Conservation (phyloP, 176 grass and related monocot species). For the Lolium perenne region DNA sequence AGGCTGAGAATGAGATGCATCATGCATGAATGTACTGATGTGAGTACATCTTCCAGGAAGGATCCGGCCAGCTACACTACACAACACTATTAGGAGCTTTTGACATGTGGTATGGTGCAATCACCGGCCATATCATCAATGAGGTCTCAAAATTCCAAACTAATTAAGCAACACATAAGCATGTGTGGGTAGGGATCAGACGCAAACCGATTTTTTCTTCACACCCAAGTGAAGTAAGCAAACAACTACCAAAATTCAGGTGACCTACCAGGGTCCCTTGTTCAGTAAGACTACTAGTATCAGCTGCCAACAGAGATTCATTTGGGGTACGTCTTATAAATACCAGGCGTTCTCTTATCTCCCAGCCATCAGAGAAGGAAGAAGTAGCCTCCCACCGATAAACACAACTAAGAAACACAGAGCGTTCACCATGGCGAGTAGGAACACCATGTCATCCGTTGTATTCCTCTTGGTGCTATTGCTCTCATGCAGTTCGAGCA, state of each 20-base stretch:
- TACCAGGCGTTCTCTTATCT: background rate
- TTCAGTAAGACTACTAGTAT: background rate
- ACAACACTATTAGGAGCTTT: background rate
- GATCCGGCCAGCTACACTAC: no score
- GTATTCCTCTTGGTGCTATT: slow-evolving; percentile 4
- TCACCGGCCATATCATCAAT: background rate
- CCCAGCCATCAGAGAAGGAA: background rate
- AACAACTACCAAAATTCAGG: background rate
- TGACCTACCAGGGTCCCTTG: background rate
- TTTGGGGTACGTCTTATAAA: background rate
- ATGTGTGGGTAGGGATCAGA: no score
- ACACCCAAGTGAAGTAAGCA: background rate
- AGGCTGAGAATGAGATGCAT: background rate
- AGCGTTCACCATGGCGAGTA: background rate
- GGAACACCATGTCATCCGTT: background rate
- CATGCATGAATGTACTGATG: background rate
- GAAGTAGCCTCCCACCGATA: background rate
- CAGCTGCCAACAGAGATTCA: background rate
- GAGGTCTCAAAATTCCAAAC: background rate
- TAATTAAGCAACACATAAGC: no score
- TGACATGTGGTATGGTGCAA: background rate
- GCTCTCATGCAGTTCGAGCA: slow-evolving; percentile 21
- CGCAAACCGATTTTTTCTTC: no score
- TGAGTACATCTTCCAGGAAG: background rate
- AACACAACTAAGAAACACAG: background rate